A percentile compares a stretch with the other conserved stretches of the same genome.
phyloP scores from a whole-genome alignment of 352 stramenopile genomes.

The Phytophthora ramorum region DNA sequence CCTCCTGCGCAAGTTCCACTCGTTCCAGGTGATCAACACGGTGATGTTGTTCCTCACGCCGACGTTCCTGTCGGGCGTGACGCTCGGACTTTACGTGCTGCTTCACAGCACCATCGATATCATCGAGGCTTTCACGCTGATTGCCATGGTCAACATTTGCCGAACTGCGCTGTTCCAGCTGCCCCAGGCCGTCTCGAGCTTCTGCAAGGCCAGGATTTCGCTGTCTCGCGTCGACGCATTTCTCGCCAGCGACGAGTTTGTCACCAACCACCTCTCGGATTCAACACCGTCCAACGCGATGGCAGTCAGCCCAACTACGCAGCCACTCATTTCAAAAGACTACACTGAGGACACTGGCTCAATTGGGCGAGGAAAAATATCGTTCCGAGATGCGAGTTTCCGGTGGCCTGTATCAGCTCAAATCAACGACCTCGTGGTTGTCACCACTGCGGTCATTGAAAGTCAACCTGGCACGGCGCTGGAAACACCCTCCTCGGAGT shows the following conservation, averaged over 20 bases:
- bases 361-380: background rate
- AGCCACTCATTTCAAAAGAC: background rate
- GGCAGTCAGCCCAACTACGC: background rate
- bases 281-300: background rate
- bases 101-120: conserved; percentile 31
- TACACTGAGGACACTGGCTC: background rate
- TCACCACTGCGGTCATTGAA: background rate
- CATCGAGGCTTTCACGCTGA: conserved; percentile 36
- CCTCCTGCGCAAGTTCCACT: conserved; percentile 44
- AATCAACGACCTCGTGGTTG: background rate
- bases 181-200: conserved; percentile 15
- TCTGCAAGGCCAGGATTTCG: conserved; percentile 35
- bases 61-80: conserved; percentile 28
- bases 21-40: conserved; percentile 46
- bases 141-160: conserved; percentile 42
- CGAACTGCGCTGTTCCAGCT: conserved; percentile 30
- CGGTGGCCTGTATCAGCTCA: background rate
- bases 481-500: too few relatives aligned
- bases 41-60: conserved; percentile 47
- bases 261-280: background rate
- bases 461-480: background rate
- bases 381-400: background rate
- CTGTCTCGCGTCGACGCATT: conserved; percentile 33
- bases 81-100: conserved; percentile 33
- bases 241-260: conserved; percentile 21